Evolutionary conservation across 2,329 filamentous ascomycete genomes (phyloP), one percentile per base, ranked within the genome.

Genomic region (Pseudogymnoascus sp.): DNA sequence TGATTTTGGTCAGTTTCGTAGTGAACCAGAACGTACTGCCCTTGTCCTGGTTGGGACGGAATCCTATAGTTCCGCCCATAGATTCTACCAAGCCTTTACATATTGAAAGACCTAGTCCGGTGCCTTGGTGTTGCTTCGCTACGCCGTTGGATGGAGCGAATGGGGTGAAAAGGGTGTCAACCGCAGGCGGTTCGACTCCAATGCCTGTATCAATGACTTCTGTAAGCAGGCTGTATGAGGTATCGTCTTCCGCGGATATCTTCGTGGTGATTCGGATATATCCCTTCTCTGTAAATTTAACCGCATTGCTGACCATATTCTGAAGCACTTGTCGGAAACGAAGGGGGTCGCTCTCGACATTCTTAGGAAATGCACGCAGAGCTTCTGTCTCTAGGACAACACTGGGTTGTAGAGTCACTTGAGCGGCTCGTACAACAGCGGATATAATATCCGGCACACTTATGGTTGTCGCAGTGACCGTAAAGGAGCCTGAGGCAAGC

Each of bases 321-420:
- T 86, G 82, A n/a, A 86, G 69, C 14, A 86, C 81, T 66, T 87
- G 84, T 7, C 84, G 81, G 68, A 82, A 86, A 14, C 84, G 79
- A 4, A 86, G 75, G 3, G 83, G 80, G 65, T 87, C 85, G 4
- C 84, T 83, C 65, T 80, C 78, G 2, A 81, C 76, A 10, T 78
- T 74, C 62, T 74, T 75, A 1, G 82, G 82, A 29, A 85, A 76
- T 19, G 77, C 72, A 2, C 78, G 74, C 6, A 79, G 74, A 21
- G 82, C 72, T 4, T 73, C 69, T 19, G 75, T 75, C 63, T 77
- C 77, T 2, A 86, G 70, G 6, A 75, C 73, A 0, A 84, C 79
- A 0, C 76, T 76, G 0, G 80, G 74, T 50, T 77, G 78, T 56
- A 82, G 67, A 2, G 76, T 75, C 0, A 77, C 74, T 65, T 81